phyloP scores from a whole-genome alignment of 2,329 filamentous ascomycete genomes.

The Elsinoe ampelina region DNA sequence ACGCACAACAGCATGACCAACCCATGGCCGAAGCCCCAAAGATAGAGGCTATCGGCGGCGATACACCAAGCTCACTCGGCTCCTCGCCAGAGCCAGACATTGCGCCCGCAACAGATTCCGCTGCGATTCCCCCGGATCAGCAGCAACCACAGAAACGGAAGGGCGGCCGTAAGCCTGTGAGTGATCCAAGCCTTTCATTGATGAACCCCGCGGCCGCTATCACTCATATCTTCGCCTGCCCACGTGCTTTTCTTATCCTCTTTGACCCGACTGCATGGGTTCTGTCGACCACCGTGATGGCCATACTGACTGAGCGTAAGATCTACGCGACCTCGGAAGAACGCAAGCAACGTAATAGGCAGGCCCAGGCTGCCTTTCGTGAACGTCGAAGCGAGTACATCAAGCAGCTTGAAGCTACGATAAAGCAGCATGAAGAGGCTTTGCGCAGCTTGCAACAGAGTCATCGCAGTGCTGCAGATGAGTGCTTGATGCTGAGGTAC shows the following conservation, averaged over 20 bases:
- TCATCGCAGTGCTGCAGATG: constrained; percentile 87
- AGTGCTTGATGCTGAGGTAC: constrained; percentile 95
- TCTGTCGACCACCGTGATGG: constrained; percentile 15
- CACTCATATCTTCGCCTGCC: not conserved
- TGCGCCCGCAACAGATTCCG: constrained; percentile 32
- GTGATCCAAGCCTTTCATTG: constrained; percentile 29
- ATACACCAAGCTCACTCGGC: constrained; percentile 40
- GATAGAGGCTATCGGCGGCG: constrained; percentile 35
- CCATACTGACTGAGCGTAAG: constrained; percentile 45
- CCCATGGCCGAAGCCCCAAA: constrained; percentile 38
- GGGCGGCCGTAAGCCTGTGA: constrained; percentile 92
- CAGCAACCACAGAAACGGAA: constrained; percentile 72
- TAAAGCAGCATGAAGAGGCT: constrained; percentile 92
- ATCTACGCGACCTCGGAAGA: constrained; percentile 99
- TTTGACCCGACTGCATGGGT: constrained; percentile 1
- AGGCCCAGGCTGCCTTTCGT: constrained; percentile 93
- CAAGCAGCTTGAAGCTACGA: constrained; percentile 95
- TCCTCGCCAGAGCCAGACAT: constrained; percentile 40
- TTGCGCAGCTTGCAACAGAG: constrained; percentile 87
- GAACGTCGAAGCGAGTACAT: constrained; percentile 98
- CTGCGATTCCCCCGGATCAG: constrained; percentile 29
- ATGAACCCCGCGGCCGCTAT: constrained; percentile 3
- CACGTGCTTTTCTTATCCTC: constrained; percentile 3
- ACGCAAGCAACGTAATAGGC: constrained; percentile 91
- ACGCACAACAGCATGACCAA: not conserved